Base-by-base conservation (phyloP, 139 green algal genomes). In the Pleodorina starrii region DNA sequence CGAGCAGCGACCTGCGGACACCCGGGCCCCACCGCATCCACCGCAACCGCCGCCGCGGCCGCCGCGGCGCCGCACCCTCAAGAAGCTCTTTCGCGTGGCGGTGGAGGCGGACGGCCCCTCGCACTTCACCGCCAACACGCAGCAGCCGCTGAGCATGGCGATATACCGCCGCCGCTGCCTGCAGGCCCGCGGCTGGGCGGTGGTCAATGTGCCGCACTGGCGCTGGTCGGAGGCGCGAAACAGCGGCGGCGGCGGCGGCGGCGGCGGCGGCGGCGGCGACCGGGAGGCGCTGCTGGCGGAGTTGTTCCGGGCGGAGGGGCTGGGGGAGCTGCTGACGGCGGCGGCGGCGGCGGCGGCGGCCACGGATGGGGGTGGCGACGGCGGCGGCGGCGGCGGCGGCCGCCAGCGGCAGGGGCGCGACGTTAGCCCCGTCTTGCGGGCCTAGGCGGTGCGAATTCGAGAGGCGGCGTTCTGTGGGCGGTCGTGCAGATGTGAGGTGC, bases 71-170 rank as follows among this genome's bases (percentile, higher is more conserved):
- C 36, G 77, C 19, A 2, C 9, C 14, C 32, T 35, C 12, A 25
- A 35, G 25, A 35, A 7, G 51, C 43, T 76, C 11, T 29, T 87
- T 60, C 82, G 86, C n/a, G 73, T 96, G 25, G 94, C 94, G 11
- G 88, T 96, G 2, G 94, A 97, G 88, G 94, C 93, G 57, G 94
- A 97, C 54, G 94, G 94, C 0, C 93, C 93, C 1, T 68, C 77
- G 25, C 94, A 97, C 90, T 97, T 96, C 85, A 87, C 91, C 25
- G 54, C 50, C 88, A 94, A 88, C 77, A 36, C 51, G 14, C 93
- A 81, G 19, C 57, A 92, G 50, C 75, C 78, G 35, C 91, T 96
- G 38, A 88, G 88, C 73, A 74, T 69, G 79, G 93, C 82, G 12
- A 5, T 88, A 0, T 79, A 93, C 66, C 91, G 92, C 48, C 86